phyloP scores from a whole-genome alignment of 441 rosid genomes.

The Viola pubescens region DNA sequence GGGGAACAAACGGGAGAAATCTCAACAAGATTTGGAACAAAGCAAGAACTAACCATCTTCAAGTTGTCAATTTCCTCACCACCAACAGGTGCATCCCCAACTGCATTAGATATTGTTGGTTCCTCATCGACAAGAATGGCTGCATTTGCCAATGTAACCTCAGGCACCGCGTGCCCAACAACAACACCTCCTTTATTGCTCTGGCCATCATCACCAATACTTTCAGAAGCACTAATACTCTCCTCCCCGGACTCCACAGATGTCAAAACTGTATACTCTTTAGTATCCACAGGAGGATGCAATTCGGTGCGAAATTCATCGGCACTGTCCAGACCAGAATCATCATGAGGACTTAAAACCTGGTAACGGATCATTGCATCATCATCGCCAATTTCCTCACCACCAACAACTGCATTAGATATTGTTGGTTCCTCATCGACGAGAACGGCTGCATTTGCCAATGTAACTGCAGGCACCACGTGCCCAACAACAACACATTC shows the following conservation, averaged over 20 bases:
- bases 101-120: not conserved
- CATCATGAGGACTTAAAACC: no score
- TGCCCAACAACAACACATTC: no score
- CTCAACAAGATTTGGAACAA: not conserved
- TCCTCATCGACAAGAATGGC: not conserved
- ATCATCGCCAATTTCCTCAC: slow-evolving; percentile 9
- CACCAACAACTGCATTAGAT: not conserved
- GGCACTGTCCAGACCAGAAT: no score
- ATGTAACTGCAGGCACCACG: no score
- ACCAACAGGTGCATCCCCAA: slow-evolving; percentile 4
- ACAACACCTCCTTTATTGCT: not conserved
- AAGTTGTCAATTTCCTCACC: slow-evolving; percentile 18
- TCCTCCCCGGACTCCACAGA: slow-evolving; percentile 6
- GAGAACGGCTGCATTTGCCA: no score
- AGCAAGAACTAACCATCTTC: slow-evolving; percentile 30
- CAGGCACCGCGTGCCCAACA: no score
- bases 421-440: not conserved
- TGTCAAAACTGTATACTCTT: no score
- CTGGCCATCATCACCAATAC: slow-evolving; percentile 18
- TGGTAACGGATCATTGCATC: no score
- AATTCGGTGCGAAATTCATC: no score
- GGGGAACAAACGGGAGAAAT: no score
- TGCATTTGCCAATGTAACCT: no score
- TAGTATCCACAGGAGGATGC: no score
- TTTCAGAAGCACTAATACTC: slow-evolving; percentile 6